These are phyloP conservation scores for Lanmaoa rubissima DNA, from an alignment of 768 basidiomycete species.

Conservation along the genomic window DNA sequence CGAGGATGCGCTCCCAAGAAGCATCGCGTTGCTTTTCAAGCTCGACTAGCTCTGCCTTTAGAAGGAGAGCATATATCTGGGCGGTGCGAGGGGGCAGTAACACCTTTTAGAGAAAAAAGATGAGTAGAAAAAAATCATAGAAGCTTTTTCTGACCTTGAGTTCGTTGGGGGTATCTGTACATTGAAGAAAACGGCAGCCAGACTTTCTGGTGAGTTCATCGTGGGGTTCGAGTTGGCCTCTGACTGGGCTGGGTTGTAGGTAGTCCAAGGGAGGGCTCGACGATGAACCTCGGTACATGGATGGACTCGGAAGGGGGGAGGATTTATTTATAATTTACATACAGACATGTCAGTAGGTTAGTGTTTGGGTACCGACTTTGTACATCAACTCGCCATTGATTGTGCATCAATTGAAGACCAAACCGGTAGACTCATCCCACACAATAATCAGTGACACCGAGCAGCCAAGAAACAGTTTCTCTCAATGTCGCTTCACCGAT, in stretches of 20 bases:
- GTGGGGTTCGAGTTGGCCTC: constrained; percentile 73
- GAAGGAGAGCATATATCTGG: constrained; percentile 60
- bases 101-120: constrained; percentile 42
- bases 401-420: background rate
- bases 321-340: constrained; percentile 1
- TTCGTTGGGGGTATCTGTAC: constrained; percentile 74
- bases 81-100: constrained; percentile 68
- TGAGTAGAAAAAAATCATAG: background rate
- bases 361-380: constrained; percentile 29
- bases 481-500: too few species aligned
- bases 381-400: constrained; percentile 14
- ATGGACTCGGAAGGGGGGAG: constrained; percentile 1
- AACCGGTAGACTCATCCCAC: too few species aligned
- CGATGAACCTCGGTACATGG: constrained; percentile 24
- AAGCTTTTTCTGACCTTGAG: constrained; percentile 51
- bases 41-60: constrained; percentile 60
- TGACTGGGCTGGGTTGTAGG: constrained; percentile 61
- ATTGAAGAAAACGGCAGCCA: constrained; percentile 72
- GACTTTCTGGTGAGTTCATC: constrained; percentile 48
- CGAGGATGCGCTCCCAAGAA: constrained; percentile 67
- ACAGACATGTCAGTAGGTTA: background rate
- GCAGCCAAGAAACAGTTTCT: too few species aligned
- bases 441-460: too few species aligned
- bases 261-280: constrained; percentile 46
- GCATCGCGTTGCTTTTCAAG: constrained; percentile 54